Base-by-base conservation (phyloP, 176 grass and related monocot species). In the Ampelocalamus luodianensis region DNA sequence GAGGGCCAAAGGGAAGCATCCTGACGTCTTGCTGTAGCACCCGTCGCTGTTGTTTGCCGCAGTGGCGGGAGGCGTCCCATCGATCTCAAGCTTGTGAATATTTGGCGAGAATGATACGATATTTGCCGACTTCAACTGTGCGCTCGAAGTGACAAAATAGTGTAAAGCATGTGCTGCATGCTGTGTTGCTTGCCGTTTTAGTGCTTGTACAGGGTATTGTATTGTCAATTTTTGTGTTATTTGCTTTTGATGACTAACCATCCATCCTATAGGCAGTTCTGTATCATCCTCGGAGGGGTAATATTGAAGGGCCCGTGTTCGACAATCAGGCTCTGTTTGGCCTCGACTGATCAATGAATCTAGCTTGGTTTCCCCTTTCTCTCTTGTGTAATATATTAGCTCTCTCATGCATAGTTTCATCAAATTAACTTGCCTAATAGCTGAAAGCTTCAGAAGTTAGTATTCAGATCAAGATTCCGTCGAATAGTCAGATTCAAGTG, bases 221-320 rank as follows among this genome's bases (percentile, higher is more conserved):
- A 79, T 49, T 87, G 80, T 45, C 23, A n/a, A 17, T 27, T 44
- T 65, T 26, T 12, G 43, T 68, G 27, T 34, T 9, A 12, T 74
- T 80, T 83, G 80, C 63, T 43, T 75, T 76, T 69, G 79, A 72
- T 84, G 74, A 76, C 89, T 91, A 91, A 87, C 85, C 76, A 75
- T 53, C 80, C 18, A 75, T 74, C 80, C 18, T 91, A 84, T 76
- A 84, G 62, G 80, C 75, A 78, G 51, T 63, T 71, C 12, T 78
- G 86, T 83, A 88, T 83, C 80, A 84, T 80, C 68, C 74, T 68
- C 8, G 29, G 72, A 24, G 72, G 72, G 83, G 76, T 60, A 83
- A 58, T 78, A 37, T 43, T 63, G 82, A 80, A 67, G 11, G 68
- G 69, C 82, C 82, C 40, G 55, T 71, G 88, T 82, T 90, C 11